Base-by-base conservation (phyloP, 768 basidiomycete species). In the Termitomyces sp. region DNA sequence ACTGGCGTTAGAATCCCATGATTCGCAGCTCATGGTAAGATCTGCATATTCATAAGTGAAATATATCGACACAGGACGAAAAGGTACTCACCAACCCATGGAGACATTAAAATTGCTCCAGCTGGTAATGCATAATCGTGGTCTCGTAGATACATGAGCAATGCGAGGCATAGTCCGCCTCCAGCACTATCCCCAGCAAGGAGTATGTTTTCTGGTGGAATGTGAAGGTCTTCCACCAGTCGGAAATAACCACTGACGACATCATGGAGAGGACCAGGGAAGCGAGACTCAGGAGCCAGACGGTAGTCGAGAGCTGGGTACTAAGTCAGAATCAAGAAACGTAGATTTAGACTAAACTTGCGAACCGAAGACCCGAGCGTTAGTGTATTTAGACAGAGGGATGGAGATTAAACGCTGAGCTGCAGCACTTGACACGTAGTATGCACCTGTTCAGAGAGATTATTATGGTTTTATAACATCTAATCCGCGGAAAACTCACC, bases 21-120 rank as follows among this genome's bases (percentile, higher is more conserved):
- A 96, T 55, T 95, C 92, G 69, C 95, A 98, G 62, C 93, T 95
- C 85, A 97, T 92, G 0, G 97, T 98, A 60, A 99, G 73, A 70
- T 96, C 93, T 92, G 62, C 25, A 46, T 56, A 47, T 17, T 51
- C 48, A 25, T 61, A 61, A 48, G 47, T 32, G 42, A 29, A 35
- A 47, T 21, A 31, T 41, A 35, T n/a, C 46, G 35, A 34, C 23
- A 58, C 10, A 34, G 40, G 32, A 55, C 4, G 54, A 19, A 16
- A 38, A n/a, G 48, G 53, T n/a, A 82, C 91, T 75, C 57, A 88
- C 95, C 94, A 62, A 96, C 93, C 95, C 95, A 98, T 5, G 95
- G 95, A 23, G 89, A 94, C 83, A 98, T 86, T 38, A 97, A 70
- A 29, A 98, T 91, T 8, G 87, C 87, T 4, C 88, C 92, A 29